Conservation (phyloP, 2,329 filamentous ascomycete species). For the Scedosporium dehoogii region DNA sequence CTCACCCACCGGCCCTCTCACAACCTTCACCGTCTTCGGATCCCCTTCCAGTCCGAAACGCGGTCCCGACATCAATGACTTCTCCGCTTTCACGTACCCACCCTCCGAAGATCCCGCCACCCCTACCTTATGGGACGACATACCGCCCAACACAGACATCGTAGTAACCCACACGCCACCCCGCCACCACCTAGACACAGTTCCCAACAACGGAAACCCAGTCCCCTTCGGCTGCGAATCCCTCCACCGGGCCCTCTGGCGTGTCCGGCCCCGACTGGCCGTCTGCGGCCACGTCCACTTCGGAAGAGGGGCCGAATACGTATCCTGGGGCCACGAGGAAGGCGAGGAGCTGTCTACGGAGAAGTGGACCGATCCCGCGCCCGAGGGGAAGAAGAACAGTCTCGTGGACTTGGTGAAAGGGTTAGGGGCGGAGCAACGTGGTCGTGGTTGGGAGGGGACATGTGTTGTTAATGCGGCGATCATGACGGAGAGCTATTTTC, state of each 20-base stretch:
- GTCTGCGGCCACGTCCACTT: constrained; percentile 67
- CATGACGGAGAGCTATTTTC: constrained; percentile 57
- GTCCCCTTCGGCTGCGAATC: constrained; percentile 47
- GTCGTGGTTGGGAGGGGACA: constrained; percentile 40
- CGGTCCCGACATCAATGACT: not conserved
- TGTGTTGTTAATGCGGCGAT: constrained; percentile 75
- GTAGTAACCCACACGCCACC: constrained; percentile 64
- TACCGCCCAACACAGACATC: constrained; percentile 54
- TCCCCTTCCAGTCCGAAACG: constrained; percentile 53
- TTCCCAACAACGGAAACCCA: constrained; percentile 15
- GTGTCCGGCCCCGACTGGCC: constrained; percentile 52
- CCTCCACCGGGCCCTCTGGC: constrained; percentile 46
- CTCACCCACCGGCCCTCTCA: constrained; percentile 43
- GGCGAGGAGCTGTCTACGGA: constrained; percentile 30
- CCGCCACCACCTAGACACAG: constrained; percentile 46
- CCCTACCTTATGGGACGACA: constrained; percentile 43
- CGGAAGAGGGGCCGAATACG: constrained; percentile 51
- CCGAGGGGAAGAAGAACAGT: constrained; percentile 46
- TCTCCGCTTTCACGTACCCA: constrained; percentile 8
- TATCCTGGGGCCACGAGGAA: constrained; percentile 47
- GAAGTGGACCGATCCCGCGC: constrained; percentile 51
- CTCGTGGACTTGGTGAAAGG: constrained; percentile 49
- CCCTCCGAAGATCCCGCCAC: not conserved
- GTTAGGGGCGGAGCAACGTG: constrained; percentile 28
- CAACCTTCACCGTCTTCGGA: constrained; percentile 56